These are phyloP conservation scores for Gillenia trifoliata DNA, from an alignment of 306 rosid species.

Conservation along the genomic window DNA sequence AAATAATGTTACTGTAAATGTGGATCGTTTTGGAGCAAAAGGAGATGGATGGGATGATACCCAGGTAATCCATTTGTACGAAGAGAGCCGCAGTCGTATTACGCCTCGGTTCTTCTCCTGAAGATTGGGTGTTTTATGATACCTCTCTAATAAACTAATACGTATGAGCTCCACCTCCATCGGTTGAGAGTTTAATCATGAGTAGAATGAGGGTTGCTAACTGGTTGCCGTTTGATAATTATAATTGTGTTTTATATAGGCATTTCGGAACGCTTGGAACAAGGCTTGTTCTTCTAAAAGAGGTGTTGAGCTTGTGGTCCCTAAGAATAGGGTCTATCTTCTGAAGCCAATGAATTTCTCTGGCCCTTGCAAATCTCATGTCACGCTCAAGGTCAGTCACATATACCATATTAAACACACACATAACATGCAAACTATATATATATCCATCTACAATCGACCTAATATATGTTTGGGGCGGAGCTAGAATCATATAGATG, in stretches of 20 bases:
- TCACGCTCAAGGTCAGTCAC: slow-evolving; percentile 45
- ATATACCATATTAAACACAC: neutral
- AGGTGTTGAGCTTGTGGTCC: slow-evolving; percentile 42
- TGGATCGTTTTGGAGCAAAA: slow-evolving; percentile 59
- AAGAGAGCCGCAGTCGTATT: neutral
- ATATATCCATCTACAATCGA: neutral
- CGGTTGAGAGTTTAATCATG: neutral
- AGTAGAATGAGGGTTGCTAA: slow-evolving; percentile 2
- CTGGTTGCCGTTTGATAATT: neutral
- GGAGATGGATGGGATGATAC: slow-evolving; percentile 44
- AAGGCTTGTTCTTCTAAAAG: slow-evolving; percentile 49
- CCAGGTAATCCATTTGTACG: slow-evolving; percentile 32
- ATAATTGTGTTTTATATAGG: slow-evolving; percentile 26
- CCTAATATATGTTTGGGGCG: neutral
- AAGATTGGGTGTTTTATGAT: neutral
- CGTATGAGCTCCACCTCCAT: too few species aligned
- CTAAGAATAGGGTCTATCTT: slow-evolving; percentile 33
- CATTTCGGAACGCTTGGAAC: slow-evolving; percentile 63
- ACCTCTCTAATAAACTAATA: neutral
- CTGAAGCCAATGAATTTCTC: slow-evolving; percentile 62
- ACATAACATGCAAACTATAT: neutral
- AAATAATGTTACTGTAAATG: slow-evolving; percentile 22
- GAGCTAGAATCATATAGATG: neutral
- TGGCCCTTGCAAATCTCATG: slow-evolving; percentile 59
- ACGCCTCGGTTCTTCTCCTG: neutral